Conservation (phyloP, 805 yeast genomes). For the Torulaspora delbrueckii region DNA sequence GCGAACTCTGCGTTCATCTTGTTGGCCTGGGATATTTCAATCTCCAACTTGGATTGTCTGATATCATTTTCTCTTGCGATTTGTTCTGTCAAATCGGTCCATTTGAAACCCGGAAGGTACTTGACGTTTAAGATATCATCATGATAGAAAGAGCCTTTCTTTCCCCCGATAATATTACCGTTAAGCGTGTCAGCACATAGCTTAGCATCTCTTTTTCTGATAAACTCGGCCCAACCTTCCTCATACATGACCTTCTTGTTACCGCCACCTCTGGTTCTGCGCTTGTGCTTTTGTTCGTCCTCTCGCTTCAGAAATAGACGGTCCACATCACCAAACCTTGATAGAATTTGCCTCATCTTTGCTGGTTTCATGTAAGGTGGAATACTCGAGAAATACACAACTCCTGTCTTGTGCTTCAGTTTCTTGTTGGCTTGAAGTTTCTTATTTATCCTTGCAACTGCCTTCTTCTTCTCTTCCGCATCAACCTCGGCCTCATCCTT, state of each 20-base stretch:
- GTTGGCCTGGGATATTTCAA: conserved; percentile 85
- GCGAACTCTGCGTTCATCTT: conserved; percentile 81
- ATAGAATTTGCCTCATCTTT: conserved; percentile 73
- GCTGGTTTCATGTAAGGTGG: conserved; percentile 98
- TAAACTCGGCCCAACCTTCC: conserved; percentile 97
- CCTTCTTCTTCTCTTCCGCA: conserved; percentile 15
- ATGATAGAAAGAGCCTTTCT: conserved; percentile 82
- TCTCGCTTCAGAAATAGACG: conserved; percentile 86
- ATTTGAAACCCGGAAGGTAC: conserved; percentile 86
- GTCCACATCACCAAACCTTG: conserved; percentile 83
- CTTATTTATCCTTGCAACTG: conserved; percentile 31
- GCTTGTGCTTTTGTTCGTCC: conserved; percentile 55
- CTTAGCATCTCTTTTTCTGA: conserved; percentile 80
- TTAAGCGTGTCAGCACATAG: conserved; percentile 80
- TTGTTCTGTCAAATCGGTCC: conserved; percentile 92
- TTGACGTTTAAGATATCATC: conserved; percentile 92
- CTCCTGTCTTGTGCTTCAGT: conserved; percentile 70
- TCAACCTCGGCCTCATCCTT: too few species aligned
- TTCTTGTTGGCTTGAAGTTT: conserved; percentile 41
- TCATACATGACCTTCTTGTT: conserved; percentile 81
- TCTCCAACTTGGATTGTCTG: conserved; percentile 78
- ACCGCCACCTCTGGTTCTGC: conserved; percentile 81
- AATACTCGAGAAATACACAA: conserved; percentile 81
- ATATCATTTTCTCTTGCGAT: conserved; percentile 85
- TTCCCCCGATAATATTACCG: conserved; percentile 88